Evolutionary conservation across 2,329 filamentous ascomycete species (phyloP).

Genomic region (Neoascochyta sp.): DNA sequence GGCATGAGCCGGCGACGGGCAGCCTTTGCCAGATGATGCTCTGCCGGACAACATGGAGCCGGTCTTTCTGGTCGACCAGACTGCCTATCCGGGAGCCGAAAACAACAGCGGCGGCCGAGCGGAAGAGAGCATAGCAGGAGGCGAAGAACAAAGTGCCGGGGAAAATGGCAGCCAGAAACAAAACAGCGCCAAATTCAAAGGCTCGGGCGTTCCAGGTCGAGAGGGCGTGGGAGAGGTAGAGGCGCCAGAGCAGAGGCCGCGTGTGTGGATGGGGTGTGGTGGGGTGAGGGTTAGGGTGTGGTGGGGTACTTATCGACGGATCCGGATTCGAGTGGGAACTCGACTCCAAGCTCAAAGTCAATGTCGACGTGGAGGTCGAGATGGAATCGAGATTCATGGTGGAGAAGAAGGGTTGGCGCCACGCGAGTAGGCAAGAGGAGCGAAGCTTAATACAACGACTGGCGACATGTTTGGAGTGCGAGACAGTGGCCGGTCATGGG

Average conservation of each 20-base stretch:
- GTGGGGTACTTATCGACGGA: slow-evolving; percentile 3
- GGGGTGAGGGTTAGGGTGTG: slow-evolving; percentile 4
- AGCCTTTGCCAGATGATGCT: slow-evolving; percentile 41
- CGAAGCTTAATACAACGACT: too few species aligned
- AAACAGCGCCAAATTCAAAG: slow-evolving; percentile 50
- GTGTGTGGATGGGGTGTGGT: slow-evolving; percentile 4
- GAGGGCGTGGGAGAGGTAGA: slow-evolving; percentile 48
- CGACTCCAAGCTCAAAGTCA: slow-evolving; percentile 5
- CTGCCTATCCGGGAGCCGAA: slow-evolving; percentile 58
- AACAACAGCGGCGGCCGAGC: slow-evolving; percentile 56
- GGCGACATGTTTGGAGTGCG: too few species aligned
- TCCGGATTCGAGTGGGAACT: too few species aligned
- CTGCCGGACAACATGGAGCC: slow-evolving; percentile 39
- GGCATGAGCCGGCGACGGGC: slow-evolving; percentile 32
- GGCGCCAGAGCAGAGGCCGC: slow-evolving; percentile 23
- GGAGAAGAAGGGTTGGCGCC: too few species aligned
- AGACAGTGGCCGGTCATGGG: too few species aligned
- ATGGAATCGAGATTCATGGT: too few species aligned
- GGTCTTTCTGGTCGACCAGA: slow-evolving; percentile 54
- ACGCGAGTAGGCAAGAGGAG: too few species aligned
- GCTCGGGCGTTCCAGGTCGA: slow-evolving; percentile 50
- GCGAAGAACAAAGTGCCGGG: slow-evolving; percentile 59
- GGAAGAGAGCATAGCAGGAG: slow-evolving; percentile 65
- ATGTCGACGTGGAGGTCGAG: slow-evolving; percentile 1
- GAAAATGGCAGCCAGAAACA: slow-evolving; percentile 47